Evolutionary conservation across 148 eudicot species (phyloP).

Genomic region (Rhododendron molle): DNA sequence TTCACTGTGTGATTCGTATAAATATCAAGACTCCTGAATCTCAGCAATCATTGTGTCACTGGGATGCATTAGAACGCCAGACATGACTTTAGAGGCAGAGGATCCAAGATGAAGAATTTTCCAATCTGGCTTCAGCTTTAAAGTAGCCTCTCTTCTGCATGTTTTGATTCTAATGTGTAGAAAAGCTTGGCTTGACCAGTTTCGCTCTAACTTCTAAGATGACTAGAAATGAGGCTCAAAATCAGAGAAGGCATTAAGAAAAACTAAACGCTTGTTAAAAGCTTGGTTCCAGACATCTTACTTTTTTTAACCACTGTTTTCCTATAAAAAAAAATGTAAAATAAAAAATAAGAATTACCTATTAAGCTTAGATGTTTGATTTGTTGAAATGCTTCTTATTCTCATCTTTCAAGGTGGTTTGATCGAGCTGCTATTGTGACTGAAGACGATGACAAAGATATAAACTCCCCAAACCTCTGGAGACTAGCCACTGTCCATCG

Average conservation of each 20-base stretch:
- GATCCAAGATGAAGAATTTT: no score
- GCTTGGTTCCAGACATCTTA: neutral
- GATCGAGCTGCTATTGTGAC: constrained; percentile 53
- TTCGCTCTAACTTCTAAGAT: neutral
- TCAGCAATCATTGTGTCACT: no score
- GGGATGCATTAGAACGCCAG: no score
- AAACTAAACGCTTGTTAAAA: no score
- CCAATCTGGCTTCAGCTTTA: no score
- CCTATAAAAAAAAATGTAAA: neutral
- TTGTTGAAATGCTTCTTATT: neutral
- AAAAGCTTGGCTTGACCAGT: neutral
- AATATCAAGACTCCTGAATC: no score
- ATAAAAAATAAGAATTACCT: no score
- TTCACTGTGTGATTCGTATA: no score
- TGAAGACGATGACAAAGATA: constrained; percentile 21
- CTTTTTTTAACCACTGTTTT: neutral
- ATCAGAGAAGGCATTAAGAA: neutral
- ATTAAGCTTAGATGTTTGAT: neutral
- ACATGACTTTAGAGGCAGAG: no score
- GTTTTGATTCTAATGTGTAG: neutral
- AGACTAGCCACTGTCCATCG: constrained; percentile 53
- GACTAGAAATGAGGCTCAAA: neutral
- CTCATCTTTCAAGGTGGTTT: constrained; percentile 34
- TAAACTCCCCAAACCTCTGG: constrained; percentile 44
- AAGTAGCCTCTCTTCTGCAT: no score